A percentile compares a stretch with the other conserved stretches of the same genome.
Conservation (phyloP, 2,329 filamentous ascomycete genomes). For the Biscogniauxia mediterranea region DNA sequence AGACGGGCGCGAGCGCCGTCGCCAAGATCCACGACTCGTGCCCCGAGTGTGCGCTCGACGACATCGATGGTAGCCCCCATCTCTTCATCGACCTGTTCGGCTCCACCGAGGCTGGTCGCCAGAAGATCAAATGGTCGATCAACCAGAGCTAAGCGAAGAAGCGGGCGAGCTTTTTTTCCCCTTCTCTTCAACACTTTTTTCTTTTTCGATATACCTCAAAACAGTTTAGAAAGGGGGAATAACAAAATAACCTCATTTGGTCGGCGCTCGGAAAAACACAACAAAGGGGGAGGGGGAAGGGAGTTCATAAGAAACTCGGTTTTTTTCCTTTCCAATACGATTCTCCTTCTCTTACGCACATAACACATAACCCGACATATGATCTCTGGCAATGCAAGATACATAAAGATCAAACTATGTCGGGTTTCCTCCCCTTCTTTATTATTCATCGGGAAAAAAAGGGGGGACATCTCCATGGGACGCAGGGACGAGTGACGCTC, state of each 20-base stretch:
- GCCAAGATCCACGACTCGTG: constrained; percentile 74
- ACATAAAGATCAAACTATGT: background rate
- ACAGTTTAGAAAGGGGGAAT: background rate
- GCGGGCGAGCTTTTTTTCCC: background rate
- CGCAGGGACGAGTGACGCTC: background rate
- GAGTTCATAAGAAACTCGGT: background rate
- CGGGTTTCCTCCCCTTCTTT: background rate
- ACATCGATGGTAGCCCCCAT: constrained; percentile 61
- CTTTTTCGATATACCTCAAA: background rate
- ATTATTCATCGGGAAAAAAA: background rate
- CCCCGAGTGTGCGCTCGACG: constrained; percentile 57
- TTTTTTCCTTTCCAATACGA: background rate
- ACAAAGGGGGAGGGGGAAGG: background rate
- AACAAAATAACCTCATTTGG: background rate
- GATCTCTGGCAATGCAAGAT: background rate
- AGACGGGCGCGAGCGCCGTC: constrained; percentile 50
- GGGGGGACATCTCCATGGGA: background rate
- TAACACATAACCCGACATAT: background rate
- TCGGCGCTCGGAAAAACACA: background rate
- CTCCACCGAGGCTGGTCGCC: constrained; percentile 38
- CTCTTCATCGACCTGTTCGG: constrained; percentile 55
- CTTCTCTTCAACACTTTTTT: background rate
- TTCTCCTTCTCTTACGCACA: background rate
- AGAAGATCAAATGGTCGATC: constrained; percentile 32
- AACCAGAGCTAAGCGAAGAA: constrained; percentile 22